A percentile compares a stretch with the other conserved stretches of the same genome.
Conservation (phyloP, 2,329 filamentous ascomycete genomes). For the Aquanectria penicillioides region DNA sequence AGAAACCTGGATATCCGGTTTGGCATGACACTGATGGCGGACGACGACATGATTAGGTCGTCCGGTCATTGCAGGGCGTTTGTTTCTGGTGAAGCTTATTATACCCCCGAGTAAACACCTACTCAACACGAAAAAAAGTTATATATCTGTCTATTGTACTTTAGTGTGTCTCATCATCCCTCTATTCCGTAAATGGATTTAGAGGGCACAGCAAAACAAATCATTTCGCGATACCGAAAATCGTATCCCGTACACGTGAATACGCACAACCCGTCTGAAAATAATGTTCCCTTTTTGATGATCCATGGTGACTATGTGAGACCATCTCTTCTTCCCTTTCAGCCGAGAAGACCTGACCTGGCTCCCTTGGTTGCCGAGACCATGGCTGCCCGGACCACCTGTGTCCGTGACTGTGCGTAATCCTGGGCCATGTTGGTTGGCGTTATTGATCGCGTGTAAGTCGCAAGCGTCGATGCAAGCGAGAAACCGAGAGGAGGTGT, state of each 20-base stretch:
- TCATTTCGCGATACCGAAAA: neutral
- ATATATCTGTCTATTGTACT: neutral
- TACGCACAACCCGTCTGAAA: too few species aligned
- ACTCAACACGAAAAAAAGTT: slow-evolving; percentile 21
- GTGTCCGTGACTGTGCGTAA: neutral
- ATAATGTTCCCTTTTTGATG: neutral
- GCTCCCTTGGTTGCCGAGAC: too few species aligned
- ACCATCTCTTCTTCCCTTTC: neutral
- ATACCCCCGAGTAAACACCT: slow-evolving; percentile 49
- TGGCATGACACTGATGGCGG: slow-evolving; percentile 20
- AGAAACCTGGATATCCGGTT: slow-evolving; percentile 34
- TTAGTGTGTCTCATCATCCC: neutral
- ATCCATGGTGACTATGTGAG: neutral
- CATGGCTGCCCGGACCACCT: too few species aligned
- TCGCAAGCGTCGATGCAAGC: neutral
- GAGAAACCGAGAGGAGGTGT: neutral
- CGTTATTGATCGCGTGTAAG: slow-evolving; percentile 6
- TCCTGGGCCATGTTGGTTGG: neutral
- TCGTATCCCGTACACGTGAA: too few species aligned
- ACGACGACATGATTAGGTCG: slow-evolving; percentile 34
- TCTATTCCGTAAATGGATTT: neutral
- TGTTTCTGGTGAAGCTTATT: slow-evolving; percentile 59
- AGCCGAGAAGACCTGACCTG: too few species aligned
- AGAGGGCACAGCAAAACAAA: neutral
- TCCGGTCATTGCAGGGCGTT: slow-evolving; percentile 43